Evolutionary conservation across 177 flowering plant species (phyloP), one percentile per base, ranked within the genome.

Genomic region (Telopea speciosissima): DNA sequence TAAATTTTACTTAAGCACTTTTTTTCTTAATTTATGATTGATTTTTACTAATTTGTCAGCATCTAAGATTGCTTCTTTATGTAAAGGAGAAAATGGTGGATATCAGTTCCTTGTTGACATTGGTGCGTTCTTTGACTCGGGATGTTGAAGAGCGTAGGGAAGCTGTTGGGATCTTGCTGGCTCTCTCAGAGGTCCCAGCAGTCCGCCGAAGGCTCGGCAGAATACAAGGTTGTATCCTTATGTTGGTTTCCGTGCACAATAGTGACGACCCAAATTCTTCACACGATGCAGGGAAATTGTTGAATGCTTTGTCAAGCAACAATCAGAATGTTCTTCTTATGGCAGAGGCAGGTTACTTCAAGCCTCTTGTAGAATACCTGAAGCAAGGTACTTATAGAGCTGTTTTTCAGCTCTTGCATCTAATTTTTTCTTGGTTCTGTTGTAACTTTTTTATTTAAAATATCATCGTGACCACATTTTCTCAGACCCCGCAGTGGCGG

Each of bases 281-380:
- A 0, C 36, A 60, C 6, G 82, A 88, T 82, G 92, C 97, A 5
- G 79, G 71, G 68, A 82, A 78, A 77, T 69, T 93, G 66, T 72
- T 93, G 68, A 71, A 77, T 80, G 79, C 82, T 25, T 79, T 93
- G 76, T 90, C 98, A 0, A 72, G 82, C 70, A 89, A 85, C 71
- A 81, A 88, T 25, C 97, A 91, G 69, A 87, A 90, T 80, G 96
- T 83, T 42, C 93, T 93, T 81, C 89, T 89, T 80, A 93, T 93
- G 97, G 97, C 96, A 0, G 96, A 93, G 80, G 92, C 97, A 24
- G 93, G 92, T 44, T 91, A 88, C 72, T 93, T 93, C 72, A 86
- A 85, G 78, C 96, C 98, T 22, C 73, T 93, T 10, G 85, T 91
- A 54, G 89, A 84, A 24, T 82, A 79, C 74, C 80, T 92, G 11